A percentile compares a stretch with the other conserved stretches of the same genome.
Conservation (phyloP, 202 grass and related monocot genomes). For the Setaria viridis region DNA sequence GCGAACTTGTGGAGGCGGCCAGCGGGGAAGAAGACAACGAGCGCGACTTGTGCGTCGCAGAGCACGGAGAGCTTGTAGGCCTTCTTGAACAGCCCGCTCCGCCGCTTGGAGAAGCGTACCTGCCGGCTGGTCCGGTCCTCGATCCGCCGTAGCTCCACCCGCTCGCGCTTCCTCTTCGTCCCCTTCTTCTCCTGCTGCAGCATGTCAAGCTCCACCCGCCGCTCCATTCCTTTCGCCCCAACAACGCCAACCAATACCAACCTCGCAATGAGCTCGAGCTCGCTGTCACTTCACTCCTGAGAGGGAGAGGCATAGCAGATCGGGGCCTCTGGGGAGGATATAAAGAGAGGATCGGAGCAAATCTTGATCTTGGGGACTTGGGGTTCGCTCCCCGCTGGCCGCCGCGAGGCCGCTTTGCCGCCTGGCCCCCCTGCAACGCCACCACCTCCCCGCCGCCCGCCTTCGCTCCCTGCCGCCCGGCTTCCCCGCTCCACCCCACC, state of each 20-base stretch:
- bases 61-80: conserved; percentile 51
- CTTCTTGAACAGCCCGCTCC: conserved; percentile 61
- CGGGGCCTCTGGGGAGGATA: neutral
- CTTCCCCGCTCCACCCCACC: too few species aligned
- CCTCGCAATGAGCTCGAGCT: too few species aligned
- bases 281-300: neutral
- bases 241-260: too few species aligned
- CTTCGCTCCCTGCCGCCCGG: too few species aligned
- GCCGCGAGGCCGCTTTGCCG: too few species aligned
- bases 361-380: neutral
- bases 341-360: conserved; percentile 11
- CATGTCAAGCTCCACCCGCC: neutral
- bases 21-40: conserved; percentile 59
- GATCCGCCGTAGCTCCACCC: conserved; percentile 54
- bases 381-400: too few species aligned
- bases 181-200: neutral
- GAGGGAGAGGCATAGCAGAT: neutral
- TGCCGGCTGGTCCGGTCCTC: conserved; percentile 54
- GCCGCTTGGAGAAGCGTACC: conserved; percentile 60
- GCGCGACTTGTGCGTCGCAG: conserved; percentile 47
- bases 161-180: conserved; percentile 44
- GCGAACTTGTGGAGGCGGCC: conserved; percentile 53
- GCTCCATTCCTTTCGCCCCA: neutral
- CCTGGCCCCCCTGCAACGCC: too few species aligned
- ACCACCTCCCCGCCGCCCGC: too few species aligned